Conservation (phyloP, 148 eudicot species). For the Fagopyrum homotropicum region DNA sequence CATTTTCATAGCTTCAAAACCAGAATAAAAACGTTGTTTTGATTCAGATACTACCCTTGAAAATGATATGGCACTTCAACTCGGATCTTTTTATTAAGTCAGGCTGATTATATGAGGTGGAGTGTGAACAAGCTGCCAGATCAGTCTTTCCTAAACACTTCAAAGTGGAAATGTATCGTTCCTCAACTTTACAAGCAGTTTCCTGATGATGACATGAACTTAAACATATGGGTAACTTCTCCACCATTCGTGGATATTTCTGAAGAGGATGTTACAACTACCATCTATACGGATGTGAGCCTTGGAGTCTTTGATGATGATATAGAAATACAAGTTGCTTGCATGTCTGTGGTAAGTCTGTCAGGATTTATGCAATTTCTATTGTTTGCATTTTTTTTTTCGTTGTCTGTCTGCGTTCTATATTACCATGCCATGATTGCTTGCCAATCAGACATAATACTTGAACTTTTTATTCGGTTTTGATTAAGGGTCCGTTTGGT, state of each 20-base stretch:
- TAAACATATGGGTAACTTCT: slow-evolving; percentile 49
- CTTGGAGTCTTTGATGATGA: slow-evolving; percentile 54
- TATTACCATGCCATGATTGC: not conserved
- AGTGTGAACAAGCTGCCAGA: slow-evolving; percentile 58
- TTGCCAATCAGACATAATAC: no score
- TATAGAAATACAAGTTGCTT: slow-evolving; percentile 57
- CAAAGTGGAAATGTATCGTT: slow-evolving; percentile 67
- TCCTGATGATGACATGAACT: slow-evolving; percentile 60
- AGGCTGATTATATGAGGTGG: slow-evolving; percentile 82
- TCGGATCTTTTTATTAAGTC: slow-evolving; percentile 11
- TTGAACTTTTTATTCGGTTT: no score
- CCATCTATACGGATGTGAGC: slow-evolving; percentile 49
- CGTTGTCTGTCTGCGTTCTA: not conserved
- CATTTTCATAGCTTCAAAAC: not conserved
- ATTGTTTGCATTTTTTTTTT: not conserved
- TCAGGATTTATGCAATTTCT: not conserved
- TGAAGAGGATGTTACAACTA: slow-evolving; percentile 30
- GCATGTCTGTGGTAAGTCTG: slow-evolving; percentile 64
- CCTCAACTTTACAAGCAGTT: slow-evolving; percentile 66
- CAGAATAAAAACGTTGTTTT: not conserved
- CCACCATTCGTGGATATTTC: slow-evolving; percentile 46
- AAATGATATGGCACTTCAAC: not conserved
- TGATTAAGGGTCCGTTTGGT: no score
- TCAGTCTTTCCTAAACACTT: slow-evolving; percentile 68
- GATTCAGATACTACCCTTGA: not conserved